Evolutionary conservation across 2,329 filamentous ascomycete species (phyloP).

Genomic region (Coniochaeta sp.): DNA sequence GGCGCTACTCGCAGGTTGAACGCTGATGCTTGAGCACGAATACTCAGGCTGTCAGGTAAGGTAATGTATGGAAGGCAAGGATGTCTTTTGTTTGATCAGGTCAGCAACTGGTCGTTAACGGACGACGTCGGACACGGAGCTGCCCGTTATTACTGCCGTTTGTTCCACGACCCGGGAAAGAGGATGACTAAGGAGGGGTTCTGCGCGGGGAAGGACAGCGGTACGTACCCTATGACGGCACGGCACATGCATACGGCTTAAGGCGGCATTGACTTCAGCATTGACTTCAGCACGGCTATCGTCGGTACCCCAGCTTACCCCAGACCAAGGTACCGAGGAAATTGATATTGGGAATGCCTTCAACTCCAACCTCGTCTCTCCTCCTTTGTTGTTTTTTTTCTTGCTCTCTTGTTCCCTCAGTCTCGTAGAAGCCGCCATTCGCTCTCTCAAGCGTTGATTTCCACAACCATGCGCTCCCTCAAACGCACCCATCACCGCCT

Average conservation of each 20-base stretch:
- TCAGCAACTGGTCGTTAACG: not conserved
- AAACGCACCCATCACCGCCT: slow-evolving; percentile 42
- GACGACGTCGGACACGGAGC: not conserved
- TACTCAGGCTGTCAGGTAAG: too few relatives aligned
- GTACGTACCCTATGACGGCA: not conserved
- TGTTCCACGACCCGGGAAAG: not conserved
- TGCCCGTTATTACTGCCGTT: too few relatives aligned
- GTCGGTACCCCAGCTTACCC: slow-evolving; percentile 1
- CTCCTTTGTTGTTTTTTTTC: not conserved
- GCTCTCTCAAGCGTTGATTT: not conserved
- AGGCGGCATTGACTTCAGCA: not conserved
- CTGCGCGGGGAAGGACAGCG: not conserved
- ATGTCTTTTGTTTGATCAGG: too few relatives aligned
- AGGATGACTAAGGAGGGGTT: not conserved
- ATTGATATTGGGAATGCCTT: not conserved
- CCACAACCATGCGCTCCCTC: slow-evolving; percentile 49
- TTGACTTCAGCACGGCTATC: not conserved
- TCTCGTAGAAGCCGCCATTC: not conserved
- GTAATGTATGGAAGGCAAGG: too few relatives aligned
- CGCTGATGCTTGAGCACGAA: too few relatives aligned
- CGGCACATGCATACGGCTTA: not conserved
- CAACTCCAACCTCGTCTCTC: not conserved
- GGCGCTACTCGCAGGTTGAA: too few relatives aligned
- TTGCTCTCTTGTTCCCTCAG: not conserved
- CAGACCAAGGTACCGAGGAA: not conserved